Conservation (phyloP, 208 protist species). For the Trypanosomatidae sp. region DNA sequence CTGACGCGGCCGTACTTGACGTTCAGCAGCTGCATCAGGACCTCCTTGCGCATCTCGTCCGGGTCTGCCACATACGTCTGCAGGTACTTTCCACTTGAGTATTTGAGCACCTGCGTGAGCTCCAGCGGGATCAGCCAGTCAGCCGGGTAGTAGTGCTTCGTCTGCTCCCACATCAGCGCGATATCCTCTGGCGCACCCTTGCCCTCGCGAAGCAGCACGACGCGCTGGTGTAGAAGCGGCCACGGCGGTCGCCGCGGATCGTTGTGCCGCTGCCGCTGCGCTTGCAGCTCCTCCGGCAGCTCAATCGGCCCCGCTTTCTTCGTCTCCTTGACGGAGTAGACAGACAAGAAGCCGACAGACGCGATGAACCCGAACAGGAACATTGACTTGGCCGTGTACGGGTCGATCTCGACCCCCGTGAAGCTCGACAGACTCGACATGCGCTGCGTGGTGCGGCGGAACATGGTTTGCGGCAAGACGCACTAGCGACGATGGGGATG, state of each 20-base stretch:
- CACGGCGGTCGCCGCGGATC: constrained; percentile 82
- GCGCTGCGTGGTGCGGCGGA: constrained; percentile 48
- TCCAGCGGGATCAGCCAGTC: constrained; percentile 88
- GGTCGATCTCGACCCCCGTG: constrained; percentile 63
- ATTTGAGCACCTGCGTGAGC: constrained; percentile 86
- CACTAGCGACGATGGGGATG: neutral
- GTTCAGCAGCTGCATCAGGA: constrained; percentile 80
- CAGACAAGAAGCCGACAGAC: constrained; percentile 65
- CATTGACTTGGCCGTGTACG: constrained; percentile 81
- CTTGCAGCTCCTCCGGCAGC: constrained; percentile 69
- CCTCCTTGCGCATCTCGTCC: constrained; percentile 78
- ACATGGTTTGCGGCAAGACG: constrained; percentile 26
- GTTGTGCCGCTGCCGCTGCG: constrained; percentile 55
- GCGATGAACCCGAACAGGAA: constrained; percentile 83
- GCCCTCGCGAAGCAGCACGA: constrained; percentile 79
- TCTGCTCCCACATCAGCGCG: constrained; percentile 83
- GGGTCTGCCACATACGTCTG: constrained; percentile 84
- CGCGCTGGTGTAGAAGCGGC: constrained; percentile 83
- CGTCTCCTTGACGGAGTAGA: constrained; percentile 76
- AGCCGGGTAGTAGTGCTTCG: constrained; percentile 77
- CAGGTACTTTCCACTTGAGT: constrained; percentile 72
- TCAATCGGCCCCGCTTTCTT: constrained; percentile 80
- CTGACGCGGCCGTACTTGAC: constrained; percentile 76
- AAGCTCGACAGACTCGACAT: constrained; percentile 54
- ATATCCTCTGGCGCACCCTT: constrained; percentile 73